Evolutionary conservation across 1,139 yeast species (phyloP).

Genomic region (Candida labiduridarum): DNA sequence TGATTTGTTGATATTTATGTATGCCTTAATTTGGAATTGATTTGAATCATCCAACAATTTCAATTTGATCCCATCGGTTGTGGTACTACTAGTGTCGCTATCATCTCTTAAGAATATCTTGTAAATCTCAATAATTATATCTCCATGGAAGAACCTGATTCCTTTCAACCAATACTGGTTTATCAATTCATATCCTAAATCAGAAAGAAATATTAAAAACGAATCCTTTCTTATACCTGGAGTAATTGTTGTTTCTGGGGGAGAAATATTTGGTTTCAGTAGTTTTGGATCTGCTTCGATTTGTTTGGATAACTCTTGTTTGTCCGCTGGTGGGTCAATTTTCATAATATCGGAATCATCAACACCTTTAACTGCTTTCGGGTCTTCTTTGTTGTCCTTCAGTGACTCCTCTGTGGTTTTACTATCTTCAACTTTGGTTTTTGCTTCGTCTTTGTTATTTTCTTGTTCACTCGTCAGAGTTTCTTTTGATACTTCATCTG

Average conservation of each 20-base stretch:
- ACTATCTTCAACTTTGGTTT: neutral
- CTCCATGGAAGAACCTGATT: constrained; percentile 63
- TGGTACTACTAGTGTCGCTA: constrained; percentile 19
- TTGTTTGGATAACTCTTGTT: constrained; percentile 1
- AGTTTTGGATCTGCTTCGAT: constrained; percentile 3
- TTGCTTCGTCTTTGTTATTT: constrained; percentile 1
- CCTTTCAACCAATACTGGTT: constrained; percentile 73
- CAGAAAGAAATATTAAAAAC: constrained; percentile 54
- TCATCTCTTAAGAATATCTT: constrained; percentile 52
- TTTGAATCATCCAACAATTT: constrained; percentile 57
- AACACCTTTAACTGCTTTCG: neutral
- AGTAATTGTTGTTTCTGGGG: neutral
- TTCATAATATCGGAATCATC: constrained; percentile 18
- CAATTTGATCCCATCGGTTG: constrained; percentile 29
- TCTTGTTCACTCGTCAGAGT: neutral
- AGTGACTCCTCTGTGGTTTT: neutral
- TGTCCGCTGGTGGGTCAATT: constrained; percentile 1
- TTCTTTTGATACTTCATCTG: constrained; percentile 11
- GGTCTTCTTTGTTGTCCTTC: constrained; percentile 4
- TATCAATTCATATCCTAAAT: constrained; percentile 70
- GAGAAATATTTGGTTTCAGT: constrained; percentile 2
- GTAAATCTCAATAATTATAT: constrained; percentile 61
- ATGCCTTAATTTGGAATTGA: constrained; percentile 65
- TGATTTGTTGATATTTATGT: constrained; percentile 66
- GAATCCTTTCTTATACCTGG: constrained; percentile 30